These are phyloP conservation scores for Chaetoscypha palmicola DNA, from an alignment of 2,329 filamentous ascomycete species.

Conservation along the genomic window DNA sequence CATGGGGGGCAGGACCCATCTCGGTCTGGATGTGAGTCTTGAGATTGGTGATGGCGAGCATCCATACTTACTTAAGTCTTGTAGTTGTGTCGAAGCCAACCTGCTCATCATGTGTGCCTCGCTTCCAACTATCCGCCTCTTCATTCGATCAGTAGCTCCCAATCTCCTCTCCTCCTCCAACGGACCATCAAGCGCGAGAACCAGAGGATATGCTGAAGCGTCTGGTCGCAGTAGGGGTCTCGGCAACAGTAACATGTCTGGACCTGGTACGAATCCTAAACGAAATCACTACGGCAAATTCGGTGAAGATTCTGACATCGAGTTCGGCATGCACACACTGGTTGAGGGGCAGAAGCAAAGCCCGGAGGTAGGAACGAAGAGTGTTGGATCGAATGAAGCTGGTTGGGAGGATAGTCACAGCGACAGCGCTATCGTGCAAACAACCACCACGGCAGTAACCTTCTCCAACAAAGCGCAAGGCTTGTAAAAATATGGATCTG, in stretches of 20 bases:
- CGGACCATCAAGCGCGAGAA: background rate
- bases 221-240: background rate
- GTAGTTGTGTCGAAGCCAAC: constrained; percentile 1
- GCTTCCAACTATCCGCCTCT: background rate
- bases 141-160: background rate
- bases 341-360: background rate
- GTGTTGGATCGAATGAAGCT: background rate
- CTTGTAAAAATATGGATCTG: too few relatives aligned
- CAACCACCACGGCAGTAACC: background rate
- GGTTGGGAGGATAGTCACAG: background rate
- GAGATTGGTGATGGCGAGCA: too few relatives aligned
- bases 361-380: background rate
- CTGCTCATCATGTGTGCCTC: constrained; percentile 3
- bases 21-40: constrained; percentile 1
- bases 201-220: background rate
- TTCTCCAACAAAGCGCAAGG: background rate
- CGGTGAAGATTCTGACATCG: background rate
- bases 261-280: background rate
- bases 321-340: background rate
- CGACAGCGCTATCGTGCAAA: background rate
- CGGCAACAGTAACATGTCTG: background rate
- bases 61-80: background rate
- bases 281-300: background rate
- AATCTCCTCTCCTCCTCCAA: background rate
- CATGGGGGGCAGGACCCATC: constrained; percentile 1